These are phyloP conservation scores for Persicaria tinctoria DNA, from an alignment of 148 eudicot species.

Conservation along the genomic window DNA sequence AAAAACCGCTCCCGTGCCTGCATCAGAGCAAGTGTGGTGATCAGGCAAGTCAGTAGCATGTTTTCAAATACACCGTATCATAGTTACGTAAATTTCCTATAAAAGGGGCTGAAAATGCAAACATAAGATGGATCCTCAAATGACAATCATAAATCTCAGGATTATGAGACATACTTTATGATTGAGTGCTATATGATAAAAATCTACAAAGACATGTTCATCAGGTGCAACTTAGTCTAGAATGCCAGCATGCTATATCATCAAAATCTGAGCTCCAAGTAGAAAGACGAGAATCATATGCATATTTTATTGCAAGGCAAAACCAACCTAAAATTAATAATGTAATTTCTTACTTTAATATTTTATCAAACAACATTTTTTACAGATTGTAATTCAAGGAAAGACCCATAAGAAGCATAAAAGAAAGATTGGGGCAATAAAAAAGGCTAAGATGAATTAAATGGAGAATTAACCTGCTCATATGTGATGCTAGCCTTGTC, in stretches of 20 bases:
- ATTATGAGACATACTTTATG: neutral
- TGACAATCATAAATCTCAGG: neutral
- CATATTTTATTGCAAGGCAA: neutral
- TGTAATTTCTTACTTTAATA: neutral
- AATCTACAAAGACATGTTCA: too few relatives aligned
- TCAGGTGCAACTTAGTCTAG: too few relatives aligned
- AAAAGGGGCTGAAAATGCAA: neutral
- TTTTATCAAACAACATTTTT: neutral
- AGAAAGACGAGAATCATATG: neutral
- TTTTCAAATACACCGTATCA: too few relatives aligned
- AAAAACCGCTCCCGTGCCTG: conserved; percentile 82
- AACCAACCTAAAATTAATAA: neutral
- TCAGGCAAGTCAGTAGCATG: neutral
- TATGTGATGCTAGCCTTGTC: conserved; percentile 73
- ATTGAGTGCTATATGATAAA: neutral
- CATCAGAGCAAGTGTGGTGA: neutral
- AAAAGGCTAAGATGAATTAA: neutral
- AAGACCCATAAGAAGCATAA: neutral
- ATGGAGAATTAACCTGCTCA: conserved; percentile 46
- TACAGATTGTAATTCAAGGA: neutral
- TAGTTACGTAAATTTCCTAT: neutral
- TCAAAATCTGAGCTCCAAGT: neutral
- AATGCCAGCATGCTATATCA: too few relatives aligned
- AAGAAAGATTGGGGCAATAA: conserved; percentile 4
- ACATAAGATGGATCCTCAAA: neutral